Conservation (phyloP, 805 yeast genomes). For the Candida michaelii region DNA sequence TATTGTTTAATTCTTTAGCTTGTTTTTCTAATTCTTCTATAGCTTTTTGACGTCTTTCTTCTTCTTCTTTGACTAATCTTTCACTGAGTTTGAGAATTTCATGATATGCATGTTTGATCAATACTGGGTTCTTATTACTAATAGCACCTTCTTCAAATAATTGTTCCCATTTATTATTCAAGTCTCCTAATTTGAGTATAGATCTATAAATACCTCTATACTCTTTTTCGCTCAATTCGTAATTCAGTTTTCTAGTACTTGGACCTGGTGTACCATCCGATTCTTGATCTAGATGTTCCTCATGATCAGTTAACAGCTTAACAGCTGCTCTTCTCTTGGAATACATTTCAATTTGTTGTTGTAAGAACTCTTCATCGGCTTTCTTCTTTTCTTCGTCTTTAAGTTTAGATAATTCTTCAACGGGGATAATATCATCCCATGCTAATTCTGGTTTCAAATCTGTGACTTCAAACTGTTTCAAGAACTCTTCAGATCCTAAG, state of each 20-base stretch:
- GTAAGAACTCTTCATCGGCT: conserved; percentile 80
- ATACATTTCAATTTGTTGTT: conserved; percentile 87
- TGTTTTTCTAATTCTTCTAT: conserved; percentile 59
- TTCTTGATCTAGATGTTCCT: conserved; percentile 34
- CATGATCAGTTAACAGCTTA: conserved; percentile 47
- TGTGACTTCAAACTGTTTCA: conserved; percentile 96
- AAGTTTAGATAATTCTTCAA: conserved; percentile 81
- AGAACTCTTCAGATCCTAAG: conserved; percentile 95
- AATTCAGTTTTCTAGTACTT: conserved; percentile 25
- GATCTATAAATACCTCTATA: conserved; percentile 83
- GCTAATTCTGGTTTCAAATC: conserved; percentile 97
- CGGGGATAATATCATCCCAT: conserved; percentile 99
- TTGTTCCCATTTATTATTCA: conserved; percentile 75
- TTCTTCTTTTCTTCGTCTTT: conserved; percentile 89
- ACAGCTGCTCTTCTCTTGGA: conserved; percentile 78
- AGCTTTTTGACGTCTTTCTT: conserved; percentile 54
- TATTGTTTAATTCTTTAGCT: conserved; percentile 42
- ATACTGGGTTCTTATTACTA: conserved; percentile 78
- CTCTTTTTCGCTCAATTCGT: conserved; percentile 78
- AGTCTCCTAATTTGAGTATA: conserved; percentile 77
- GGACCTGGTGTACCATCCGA: conserved; percentile 40
- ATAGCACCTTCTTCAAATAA: conserved; percentile 87
- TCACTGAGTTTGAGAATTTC: conserved; percentile 67
- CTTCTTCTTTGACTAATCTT: conserved; percentile 63
- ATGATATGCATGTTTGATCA: conserved; percentile 71